These are phyloP conservation scores for Beauveria bassiana DNA, from an alignment of 2,329 filamentous ascomycete genomes.

Conservation along the genomic window DNA sequence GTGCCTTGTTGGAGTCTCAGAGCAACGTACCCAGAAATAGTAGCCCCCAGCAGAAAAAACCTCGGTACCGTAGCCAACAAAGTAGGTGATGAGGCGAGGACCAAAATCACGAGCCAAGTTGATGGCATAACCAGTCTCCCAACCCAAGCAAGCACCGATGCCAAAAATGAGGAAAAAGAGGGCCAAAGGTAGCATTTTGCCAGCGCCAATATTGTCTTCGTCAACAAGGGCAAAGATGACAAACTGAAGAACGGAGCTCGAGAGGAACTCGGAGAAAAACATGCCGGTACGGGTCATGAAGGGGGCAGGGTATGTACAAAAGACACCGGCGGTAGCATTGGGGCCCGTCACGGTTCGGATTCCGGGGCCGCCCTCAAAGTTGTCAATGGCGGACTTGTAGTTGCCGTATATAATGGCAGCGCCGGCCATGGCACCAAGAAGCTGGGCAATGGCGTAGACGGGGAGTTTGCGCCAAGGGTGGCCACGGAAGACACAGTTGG, in stretches of 20 bases:
- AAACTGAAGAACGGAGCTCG: slow-evolving; percentile 61
- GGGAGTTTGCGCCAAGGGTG: slow-evolving; percentile 64
- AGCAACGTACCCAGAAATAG: slow-evolving; percentile 59
- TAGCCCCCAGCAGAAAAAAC: slow-evolving; percentile 62
- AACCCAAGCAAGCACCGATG: slow-evolving; percentile 65
- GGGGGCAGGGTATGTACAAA: slow-evolving; percentile 62
- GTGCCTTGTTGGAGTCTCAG: neutral
- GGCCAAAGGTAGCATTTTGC: slow-evolving; percentile 47
- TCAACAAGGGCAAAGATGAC: slow-evolving; percentile 64
- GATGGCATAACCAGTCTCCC: slow-evolving; percentile 70
- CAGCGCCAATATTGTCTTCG: slow-evolving; percentile 47
- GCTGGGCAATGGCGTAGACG: slow-evolving; percentile 57
- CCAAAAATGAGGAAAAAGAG: slow-evolving; percentile 69
- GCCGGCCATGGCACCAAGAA: slow-evolving; percentile 59
- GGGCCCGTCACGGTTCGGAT: slow-evolving; percentile 53
- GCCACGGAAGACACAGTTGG: slow-evolving; percentile 60
- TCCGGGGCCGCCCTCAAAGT: slow-evolving; percentile 51
- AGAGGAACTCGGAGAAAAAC: slow-evolving; percentile 67
- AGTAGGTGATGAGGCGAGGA: slow-evolving; percentile 57
- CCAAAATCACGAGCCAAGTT: slow-evolving; percentile 68
- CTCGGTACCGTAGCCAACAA: slow-evolving; percentile 58
- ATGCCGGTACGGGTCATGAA: slow-evolving; percentile 60
- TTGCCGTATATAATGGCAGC: slow-evolving; percentile 54
- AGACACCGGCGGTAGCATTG: slow-evolving; percentile 61
- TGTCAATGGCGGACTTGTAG: slow-evolving; percentile 57